Evolutionary conservation across 495 filamentous ascomycete species (phyloP), one percentile per base, ranked within the genome.

Genomic region (Xylaria curta): DNA sequence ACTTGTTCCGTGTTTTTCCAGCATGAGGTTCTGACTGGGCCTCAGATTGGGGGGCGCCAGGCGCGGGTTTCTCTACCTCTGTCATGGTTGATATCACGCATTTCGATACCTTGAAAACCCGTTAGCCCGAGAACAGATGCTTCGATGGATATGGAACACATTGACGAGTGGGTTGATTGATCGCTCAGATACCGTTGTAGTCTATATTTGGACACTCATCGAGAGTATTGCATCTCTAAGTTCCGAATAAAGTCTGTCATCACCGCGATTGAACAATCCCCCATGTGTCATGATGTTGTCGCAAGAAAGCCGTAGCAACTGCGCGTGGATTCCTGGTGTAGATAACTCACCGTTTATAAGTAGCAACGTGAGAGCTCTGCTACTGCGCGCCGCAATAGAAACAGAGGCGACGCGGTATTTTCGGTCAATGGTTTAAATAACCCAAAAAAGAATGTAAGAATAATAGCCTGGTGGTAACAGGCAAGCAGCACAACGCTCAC

Each of bases 141-240:
- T 8, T 40, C 31, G 6, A 36, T 42, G 47, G 2, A 46, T 31
- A 8, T 42, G 58, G 7, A 33, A 63, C 38, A 40, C 8, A 69
- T 40, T 31, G 26, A 71, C 36, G 10, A 61, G 56, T 46, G 51
- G 72, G 66, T 71, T 63, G 68, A 31, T 47, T 68, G 74, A 83
- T 83, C 86, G 87, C 89, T 97, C 94, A 97, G 94, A 97, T 97
- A 97, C 94, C 94, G 94, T 97, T 97, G 94, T 97, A 97, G 94
- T 97, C 94, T 92, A 87, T 88, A 80, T 89, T 88, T 82, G 83
- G 84, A 86, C 88, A 84, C 86, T 87, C 94, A 97, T 85, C 78
- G 92, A 89, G 88, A 85, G 83, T 89, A 56, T 89, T 90, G 93
- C 92, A 90, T 91, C 89, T 87, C 88, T 90, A 85, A 83, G 86